Evolutionary conservation across 768 basidiomycete genomes (phyloP).

Genomic region (Auricularia heimuer): DNA sequence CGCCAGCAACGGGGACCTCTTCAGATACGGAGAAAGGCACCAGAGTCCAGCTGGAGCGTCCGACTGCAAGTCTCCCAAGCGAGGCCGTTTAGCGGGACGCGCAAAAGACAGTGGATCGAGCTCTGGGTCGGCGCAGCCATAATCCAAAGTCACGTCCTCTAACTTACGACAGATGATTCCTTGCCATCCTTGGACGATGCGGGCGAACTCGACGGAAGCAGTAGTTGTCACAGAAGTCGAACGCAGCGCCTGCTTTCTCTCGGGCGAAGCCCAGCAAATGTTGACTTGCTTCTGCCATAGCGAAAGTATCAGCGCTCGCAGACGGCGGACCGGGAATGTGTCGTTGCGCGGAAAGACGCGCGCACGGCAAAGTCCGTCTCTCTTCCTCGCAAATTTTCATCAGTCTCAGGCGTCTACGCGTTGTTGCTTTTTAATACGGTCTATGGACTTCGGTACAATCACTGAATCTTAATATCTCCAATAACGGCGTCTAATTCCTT

Average conservation of each 20-base stretch:
- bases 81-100: neutral
- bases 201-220: constrained; percentile 17
- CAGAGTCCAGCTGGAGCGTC: constrained; percentile 27
- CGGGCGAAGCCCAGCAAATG: neutral
- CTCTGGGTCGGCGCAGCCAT: constrained; percentile 29
- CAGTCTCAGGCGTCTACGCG: too few species aligned
- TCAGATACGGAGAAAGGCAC: constrained; percentile 59
- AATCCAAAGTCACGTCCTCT: constrained; percentile 24
- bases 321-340: too few species aligned
- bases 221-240: too few species aligned
- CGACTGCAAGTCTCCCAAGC: neutral
- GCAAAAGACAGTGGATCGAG: constrained; percentile 16
- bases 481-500: constrained; percentile 31
- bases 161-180: constrained; percentile 25
- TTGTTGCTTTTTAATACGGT: too few species aligned
- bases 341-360: too few species aligned
- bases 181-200: constrained; percentile 34
- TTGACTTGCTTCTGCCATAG: neutral
- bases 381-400: too few species aligned
- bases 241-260: constrained; percentile 30
- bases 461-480: constrained; percentile 9
- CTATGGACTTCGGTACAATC: neutral
- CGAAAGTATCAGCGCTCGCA: neutral
- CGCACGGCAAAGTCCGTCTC: too few species aligned
- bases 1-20: constrained; percentile 15